Evolutionary conservation across 257 asterid species (phyloP).

Genomic region (Solanum pimpinellifolium): DNA sequence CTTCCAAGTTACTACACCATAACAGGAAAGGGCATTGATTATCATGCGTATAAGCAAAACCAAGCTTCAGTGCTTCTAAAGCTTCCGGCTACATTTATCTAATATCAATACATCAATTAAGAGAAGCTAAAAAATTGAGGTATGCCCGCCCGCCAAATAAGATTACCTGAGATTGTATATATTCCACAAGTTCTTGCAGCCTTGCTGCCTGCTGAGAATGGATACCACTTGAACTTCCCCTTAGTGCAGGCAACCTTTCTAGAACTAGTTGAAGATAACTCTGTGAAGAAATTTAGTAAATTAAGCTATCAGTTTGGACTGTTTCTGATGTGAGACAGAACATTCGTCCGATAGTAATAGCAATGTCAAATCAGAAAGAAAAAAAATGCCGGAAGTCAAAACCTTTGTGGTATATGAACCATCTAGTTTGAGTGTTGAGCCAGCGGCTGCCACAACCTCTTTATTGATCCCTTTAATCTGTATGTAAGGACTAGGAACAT

Average conservation of each 20-base stretch:
- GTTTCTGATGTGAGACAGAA: neutral
- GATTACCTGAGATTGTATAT: slow-evolving; percentile 73
- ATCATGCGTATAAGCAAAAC: neutral
- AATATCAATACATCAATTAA: neutral
- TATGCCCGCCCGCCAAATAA: neutral
- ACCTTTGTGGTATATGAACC: slow-evolving; percentile 99
- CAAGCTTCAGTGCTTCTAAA: neutral
- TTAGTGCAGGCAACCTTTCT: slow-evolving; percentile 59
- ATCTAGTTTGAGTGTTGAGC: slow-evolving; percentile 71
- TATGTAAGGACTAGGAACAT: slow-evolving; percentile 71
- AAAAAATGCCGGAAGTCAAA: neutral
- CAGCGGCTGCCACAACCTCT: slow-evolving; percentile 78
- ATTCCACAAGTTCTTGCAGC: slow-evolving; percentile 83
- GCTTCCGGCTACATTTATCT: neutral
- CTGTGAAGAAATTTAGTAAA: slow-evolving; percentile 29
- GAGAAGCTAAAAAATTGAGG: neutral
- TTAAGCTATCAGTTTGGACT: slow-evolving; percentile 1
- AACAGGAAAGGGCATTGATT: neutral
- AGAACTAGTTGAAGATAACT: slow-evolving; percentile 84
- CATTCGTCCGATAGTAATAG: neutral
- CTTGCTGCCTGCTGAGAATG: slow-evolving; percentile 85
- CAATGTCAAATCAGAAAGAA: neutral
- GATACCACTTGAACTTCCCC: slow-evolving; percentile 66
- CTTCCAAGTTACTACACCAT: neutral
- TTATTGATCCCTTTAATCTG: slow-evolving; percentile 90